phyloP scores from a whole-genome alignment of 306 rosid genomes.

The Vachellia pachyceras region DNA sequence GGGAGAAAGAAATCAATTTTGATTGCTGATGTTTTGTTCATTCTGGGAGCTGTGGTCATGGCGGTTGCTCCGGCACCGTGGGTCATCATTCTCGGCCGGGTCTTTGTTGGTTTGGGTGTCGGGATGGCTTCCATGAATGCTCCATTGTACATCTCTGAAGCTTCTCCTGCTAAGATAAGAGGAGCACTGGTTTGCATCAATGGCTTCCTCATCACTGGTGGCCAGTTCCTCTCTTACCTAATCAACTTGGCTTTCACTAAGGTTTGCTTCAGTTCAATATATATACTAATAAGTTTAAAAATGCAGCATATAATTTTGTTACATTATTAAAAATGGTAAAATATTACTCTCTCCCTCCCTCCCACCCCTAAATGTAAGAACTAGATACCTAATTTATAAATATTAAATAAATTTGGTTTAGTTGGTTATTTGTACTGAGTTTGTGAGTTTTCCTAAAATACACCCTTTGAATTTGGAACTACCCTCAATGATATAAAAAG shows the following conservation, averaged over 20 bases:
- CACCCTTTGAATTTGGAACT: too few relatives aligned
- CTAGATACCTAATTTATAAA: too few relatives aligned
- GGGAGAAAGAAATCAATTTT: conserved; percentile 73
- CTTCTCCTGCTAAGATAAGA: conserved; percentile 81
- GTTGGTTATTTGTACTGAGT: too few relatives aligned
- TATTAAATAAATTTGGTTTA: too few relatives aligned
- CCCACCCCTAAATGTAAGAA: too few relatives aligned
- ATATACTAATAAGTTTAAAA: too few relatives aligned
- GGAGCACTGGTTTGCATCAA: conserved; percentile 86
- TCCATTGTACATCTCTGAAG: conserved; percentile 87
- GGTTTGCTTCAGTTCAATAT: conserved; percentile 40
- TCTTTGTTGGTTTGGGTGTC: conserved; percentile 85
- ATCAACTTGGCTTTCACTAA: conserved; percentile 78
- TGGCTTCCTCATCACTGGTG: conserved; percentile 75
- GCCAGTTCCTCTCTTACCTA: conserved; percentile 81
- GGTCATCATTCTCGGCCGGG: conserved; percentile 74
- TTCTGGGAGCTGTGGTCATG: conserved; percentile 70
- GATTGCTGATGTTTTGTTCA: conserved; percentile 67
- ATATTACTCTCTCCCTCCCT: background rate
- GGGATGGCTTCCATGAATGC: conserved; percentile 96
- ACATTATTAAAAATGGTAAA: background rate
- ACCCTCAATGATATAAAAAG: too few relatives aligned
- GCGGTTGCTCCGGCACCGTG: conserved; percentile 72
- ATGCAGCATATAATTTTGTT: background rate
- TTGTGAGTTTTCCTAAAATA: too few relatives aligned